Base-by-base conservation (phyloP, 1,284 basidiomycete genomes). In the Sutorius eximius region DNA sequence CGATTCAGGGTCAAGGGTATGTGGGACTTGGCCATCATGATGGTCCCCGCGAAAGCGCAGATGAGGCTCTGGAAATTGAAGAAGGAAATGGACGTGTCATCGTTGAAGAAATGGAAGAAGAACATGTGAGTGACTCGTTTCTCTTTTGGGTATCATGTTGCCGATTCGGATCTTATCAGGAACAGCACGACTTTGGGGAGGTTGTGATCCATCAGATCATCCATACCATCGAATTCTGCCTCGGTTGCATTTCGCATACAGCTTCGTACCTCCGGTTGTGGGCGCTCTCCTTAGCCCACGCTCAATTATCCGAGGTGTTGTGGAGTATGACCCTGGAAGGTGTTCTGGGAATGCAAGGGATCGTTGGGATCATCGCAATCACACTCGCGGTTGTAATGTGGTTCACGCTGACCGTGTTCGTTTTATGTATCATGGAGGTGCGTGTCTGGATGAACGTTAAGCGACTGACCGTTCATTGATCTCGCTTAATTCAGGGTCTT, bases 261-360 rank as follows among this genome's bases (percentile, higher is more conserved):
- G 97, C 96, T 9, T 98, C 95, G 22, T 99, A 99, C 76, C 87
- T 99, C 50, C 96, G 96, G 75, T 82, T 99, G 37, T 99, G 96
- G 96, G 97, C 97, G 22, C 82, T 99, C 10, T 99, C 97, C 32
- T 83, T 99, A 47, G 96, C 96, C 9, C 96, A 99, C 75, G 95
- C 97, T 13, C 97, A 99, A 75, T 80, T 99, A 24, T 96, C 93
- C 49, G 95, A 98, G 73, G 97, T 99, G 45, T 75, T 96, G 55
- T 96, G 93, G 89, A 71, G 71, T 51, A 95, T 95, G 93, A 93
- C 91, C 0, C 63, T 96, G 37, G 85, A 75, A 53, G 64, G 68
- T 9, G 81, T 80, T 52, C 79, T 94, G 36, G 76, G 75, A 15
- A 81, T 82, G 55, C 64, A 72, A 4, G 82, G 85, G 30, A 59